These are phyloP conservation scores for Neurospora sp. DNA, from an alignment of 495 filamentous ascomycete species.

Conservation along the genomic window DNA sequence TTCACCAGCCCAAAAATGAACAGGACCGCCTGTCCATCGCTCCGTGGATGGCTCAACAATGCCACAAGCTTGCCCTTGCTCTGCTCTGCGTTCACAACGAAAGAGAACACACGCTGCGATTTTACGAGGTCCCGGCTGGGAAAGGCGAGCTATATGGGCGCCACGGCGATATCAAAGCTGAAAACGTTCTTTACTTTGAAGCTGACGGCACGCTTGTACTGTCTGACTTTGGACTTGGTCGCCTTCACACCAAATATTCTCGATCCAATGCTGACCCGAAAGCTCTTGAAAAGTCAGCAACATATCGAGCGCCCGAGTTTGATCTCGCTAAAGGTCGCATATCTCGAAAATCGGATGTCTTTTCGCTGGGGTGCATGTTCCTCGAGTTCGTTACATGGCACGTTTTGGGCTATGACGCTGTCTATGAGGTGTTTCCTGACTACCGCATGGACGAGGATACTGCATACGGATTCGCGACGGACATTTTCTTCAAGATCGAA, in stretches of 20 bases:
- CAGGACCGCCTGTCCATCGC: background rate
- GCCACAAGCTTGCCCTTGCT: background rate
- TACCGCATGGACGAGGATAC: background rate
- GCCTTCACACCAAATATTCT: background rate
- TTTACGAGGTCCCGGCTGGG: background rate
- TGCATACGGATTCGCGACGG: background rate
- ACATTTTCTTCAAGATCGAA: constrained; percentile 1
- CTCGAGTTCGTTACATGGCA: constrained; percentile 6
- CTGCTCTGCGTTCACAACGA: background rate
- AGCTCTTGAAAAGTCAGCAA: background rate
- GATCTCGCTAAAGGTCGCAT: background rate
- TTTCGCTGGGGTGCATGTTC: constrained; percentile 3
- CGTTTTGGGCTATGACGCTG: background rate
- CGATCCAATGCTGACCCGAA: background rate
- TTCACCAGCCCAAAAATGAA: background rate
- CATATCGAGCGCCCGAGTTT: constrained; percentile 6
- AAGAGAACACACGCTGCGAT: background rate
- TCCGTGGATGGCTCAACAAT: background rate
- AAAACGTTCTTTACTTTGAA: background rate
- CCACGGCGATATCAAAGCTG: constrained; percentile 1
- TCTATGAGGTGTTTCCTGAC: background rate
- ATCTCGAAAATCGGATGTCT: constrained; percentile 1
- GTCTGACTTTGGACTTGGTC: background rate
- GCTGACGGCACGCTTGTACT: background rate
- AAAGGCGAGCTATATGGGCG: background rate